Evolutionary conservation across 2,329 filamentous ascomycete genomes (phyloP), one percentile per base, ranked within the genome.

Genomic region (Mycosphaerella sp.): DNA sequence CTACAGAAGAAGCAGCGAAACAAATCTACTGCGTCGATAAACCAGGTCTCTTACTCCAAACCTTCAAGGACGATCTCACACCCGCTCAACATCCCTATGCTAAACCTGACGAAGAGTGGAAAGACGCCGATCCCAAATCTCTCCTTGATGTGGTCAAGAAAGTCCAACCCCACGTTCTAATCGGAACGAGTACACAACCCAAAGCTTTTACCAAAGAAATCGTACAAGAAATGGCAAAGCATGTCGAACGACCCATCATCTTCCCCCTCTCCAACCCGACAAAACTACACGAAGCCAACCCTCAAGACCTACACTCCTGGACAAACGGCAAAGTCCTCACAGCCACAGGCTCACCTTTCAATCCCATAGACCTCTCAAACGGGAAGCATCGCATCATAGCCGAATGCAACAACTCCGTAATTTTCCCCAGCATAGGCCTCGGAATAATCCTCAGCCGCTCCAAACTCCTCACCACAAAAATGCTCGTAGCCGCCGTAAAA

Each of bases 231-330:
- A 94, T 95, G 88, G 81, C 84, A 1, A 75, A 77, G 32, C 79
- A 89, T 61, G 79, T 85, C 2, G 75, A 85, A 0, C 77, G 84
- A 0, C 89, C 89, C n/a, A 91, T 95, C 66, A 85, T 96, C 64
- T 81, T 95, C 54, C 89, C 89, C 0, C 78, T 95, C 1, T 91
- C 86, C 2, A 95, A 95, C 67, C 89, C 89, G 0, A 95, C 89
- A 0, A 76, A 80, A 1, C 78, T 95, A 0, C 88, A 94, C 65
- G 89, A 95, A 69, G 89, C 88, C 1, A 79, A 82, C 6, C 89
- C 89, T 0, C 73, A 80, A 13, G 87, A 95, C 65, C 72, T 95
- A 17, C 81, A 85, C 49, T 68, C 79, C 2, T 95, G 89, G 89
- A 91, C 87, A 0, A 70, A 85, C 39, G 88, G 89, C 1, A 82